Evolutionary conservation across 2,329 filamentous ascomycete genomes (phyloP).

Genomic region (Aspergillus transmontanensis): DNA sequence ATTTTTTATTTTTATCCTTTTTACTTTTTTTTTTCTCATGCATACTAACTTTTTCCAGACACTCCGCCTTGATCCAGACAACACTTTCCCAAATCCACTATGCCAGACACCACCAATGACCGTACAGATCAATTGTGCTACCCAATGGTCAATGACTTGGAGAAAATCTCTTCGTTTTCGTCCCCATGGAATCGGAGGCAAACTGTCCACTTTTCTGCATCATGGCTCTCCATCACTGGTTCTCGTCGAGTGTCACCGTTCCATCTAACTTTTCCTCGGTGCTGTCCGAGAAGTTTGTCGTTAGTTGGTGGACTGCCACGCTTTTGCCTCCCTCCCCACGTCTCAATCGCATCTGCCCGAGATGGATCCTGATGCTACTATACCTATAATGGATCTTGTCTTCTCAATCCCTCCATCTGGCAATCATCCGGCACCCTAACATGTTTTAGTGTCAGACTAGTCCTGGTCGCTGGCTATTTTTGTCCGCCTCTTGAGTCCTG

Average conservation of each 20-base stretch:
- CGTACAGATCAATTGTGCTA: neutral
- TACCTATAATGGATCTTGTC: constrained; percentile 1
- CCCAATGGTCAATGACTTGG: constrained; percentile 1
- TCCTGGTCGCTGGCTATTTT: constrained; percentile 17
- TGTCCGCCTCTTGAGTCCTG: constrained; percentile 15
- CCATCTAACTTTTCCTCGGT: neutral
- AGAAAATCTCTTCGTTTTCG: constrained; percentile 1
- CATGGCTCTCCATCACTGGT: neutral
- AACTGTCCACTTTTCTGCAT: neutral
- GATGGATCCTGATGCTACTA: constrained; percentile 3
- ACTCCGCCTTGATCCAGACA: neutral
- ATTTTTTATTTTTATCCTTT: neutral
- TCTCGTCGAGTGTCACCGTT: neutral
- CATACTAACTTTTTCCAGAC: neutral
- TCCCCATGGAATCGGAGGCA: neutral
- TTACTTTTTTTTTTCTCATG: neutral
- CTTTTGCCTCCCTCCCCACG: neutral
- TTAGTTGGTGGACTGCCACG: neutral
- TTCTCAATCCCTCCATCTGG: neutral
- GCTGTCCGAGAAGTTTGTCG: neutral
- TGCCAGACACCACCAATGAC: neutral
- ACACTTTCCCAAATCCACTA: neutral
- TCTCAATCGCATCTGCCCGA: constrained; percentile 5
- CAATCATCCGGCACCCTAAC: constrained; percentile 2
- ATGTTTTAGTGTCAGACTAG: constrained; percentile 8